These are phyloP conservation scores for Peronospora destructor DNA, from an alignment of 352 stramenopile species.

Conservation along the genomic window DNA sequence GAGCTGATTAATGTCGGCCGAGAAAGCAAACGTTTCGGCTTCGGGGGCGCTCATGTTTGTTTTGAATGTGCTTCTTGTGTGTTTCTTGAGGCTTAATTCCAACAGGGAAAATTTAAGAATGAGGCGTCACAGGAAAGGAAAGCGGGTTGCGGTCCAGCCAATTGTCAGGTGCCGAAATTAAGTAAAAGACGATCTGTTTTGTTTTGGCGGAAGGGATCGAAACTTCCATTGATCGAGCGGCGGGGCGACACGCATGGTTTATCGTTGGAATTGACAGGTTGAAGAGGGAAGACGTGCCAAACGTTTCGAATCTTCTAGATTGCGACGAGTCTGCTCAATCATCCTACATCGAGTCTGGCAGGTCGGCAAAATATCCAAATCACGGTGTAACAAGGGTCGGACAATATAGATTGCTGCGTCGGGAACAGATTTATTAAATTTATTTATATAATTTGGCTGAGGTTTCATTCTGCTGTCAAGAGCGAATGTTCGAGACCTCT, in stretches of 20 bases:
- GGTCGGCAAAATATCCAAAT: constrained; percentile 14
- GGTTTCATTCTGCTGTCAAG: constrained; percentile 1
- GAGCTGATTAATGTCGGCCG: constrained; percentile 99
- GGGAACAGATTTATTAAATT: too few species aligned
- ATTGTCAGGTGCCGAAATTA: constrained; percentile 19
- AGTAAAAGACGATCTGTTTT: constrained; percentile 15
- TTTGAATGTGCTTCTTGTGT: constrained; percentile 24
- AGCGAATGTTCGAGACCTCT: constrained; percentile 9
- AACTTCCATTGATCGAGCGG: constrained; percentile 28
- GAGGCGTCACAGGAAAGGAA: constrained; percentile 4
- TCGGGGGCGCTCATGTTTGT: constrained; percentile 71
- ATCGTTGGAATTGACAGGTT: too few species aligned
- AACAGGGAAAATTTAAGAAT: constrained; percentile 64
- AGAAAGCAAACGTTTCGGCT: constrained; percentile 99
- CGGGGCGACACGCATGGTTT: constrained; percentile 20
- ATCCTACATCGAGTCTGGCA: constrained; percentile 6
- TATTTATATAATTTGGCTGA: too few species aligned
- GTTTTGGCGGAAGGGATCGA: constrained; percentile 17
- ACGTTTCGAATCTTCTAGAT: constrained; percentile 75
- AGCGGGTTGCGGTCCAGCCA: constrained; percentile 19
- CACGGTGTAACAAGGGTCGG: neutral
- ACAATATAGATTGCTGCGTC: constrained; percentile 13
- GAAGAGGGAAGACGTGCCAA: constrained; percentile 14
- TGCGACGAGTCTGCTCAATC: constrained; percentile 17
- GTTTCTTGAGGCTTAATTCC: constrained; percentile 15